Conservation (phyloP, 2,329 filamentous ascomycete genomes). For the Cercospora brassicicola region DNA sequence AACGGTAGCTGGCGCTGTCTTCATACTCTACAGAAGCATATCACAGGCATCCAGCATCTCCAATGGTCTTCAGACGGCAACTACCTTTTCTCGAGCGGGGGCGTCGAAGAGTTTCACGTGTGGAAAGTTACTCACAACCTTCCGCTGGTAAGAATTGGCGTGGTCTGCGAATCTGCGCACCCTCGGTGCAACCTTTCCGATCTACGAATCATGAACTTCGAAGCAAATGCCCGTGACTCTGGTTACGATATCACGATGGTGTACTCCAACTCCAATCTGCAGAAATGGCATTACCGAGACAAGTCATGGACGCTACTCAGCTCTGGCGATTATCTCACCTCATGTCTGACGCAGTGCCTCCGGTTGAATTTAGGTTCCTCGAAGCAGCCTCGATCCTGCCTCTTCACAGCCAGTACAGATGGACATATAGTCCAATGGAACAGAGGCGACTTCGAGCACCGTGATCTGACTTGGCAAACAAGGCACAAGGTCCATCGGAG, state of each 20-base stretch:
- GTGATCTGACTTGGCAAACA: conserved; percentile 38
- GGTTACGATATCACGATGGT: conserved; percentile 66
- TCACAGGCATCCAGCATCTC: conserved; percentile 77
- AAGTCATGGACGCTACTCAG: conserved; percentile 40
- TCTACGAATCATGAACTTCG: conserved; percentile 78
- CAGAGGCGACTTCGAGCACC: neutral
- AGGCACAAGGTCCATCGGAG: conserved; percentile 69
- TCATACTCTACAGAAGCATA: conserved; percentile 72
- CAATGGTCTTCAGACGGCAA: conserved; percentile 67
- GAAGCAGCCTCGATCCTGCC: conserved; percentile 43
- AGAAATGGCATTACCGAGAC: conserved; percentile 44
- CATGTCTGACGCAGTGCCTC: conserved; percentile 67
- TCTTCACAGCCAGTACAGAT: conserved; percentile 77
- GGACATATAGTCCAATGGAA: conserved; percentile 68
- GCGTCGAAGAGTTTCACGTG: conserved; percentile 83
- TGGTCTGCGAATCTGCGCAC: conserved; percentile 54
- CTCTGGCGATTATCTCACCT: conserved; percentile 49
- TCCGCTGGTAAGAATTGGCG: conserved; percentile 53
- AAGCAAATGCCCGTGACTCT: conserved; percentile 47
- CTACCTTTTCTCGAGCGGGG: conserved; percentile 81
- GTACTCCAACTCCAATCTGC: conserved; percentile 80
- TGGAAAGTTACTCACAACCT: conserved; percentile 65
- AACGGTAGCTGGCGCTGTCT: conserved; percentile 48
- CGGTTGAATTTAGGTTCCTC: conserved; percentile 32
- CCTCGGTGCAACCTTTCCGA: conserved; percentile 59